Evolutionary conservation across 805 yeast species (phyloP), one percentile per base, ranked within the genome.

Genomic region (Ogataea pignaliae): DNA sequence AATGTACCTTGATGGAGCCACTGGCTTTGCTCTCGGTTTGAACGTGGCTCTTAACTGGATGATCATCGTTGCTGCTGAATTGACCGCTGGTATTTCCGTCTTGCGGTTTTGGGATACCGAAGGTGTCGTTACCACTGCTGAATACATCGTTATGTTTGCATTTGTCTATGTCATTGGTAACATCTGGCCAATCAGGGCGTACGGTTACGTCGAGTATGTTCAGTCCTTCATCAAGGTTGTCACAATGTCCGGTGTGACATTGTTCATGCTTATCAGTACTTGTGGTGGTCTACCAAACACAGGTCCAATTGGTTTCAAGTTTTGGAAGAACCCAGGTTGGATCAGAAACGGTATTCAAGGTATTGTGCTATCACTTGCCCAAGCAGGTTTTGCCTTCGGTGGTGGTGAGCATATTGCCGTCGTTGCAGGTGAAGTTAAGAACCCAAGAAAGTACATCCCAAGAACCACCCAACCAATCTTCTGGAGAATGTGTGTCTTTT

Each of bases 11-110:
- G 86, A 80, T 52, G 76, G 74, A 15, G 74, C 81, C 1, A 57
- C 77, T 21, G 78, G 79, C 3, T 81, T 81, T 56, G 77, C 86
- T 1, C 72, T 75, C 34, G 78, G 82, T 16, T 76, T 84, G 78
- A 76, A 75, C 53, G 81, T 80, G 56, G 77, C 79, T 60, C 64
- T 81, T 39, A 82, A 79, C 60, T 81, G 85, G 83, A 61, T 78
- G 51, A 69, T 76, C 36, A 83, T 79, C 44, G 70, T 81, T 42
- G 79, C 85, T 2, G 69, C 81, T 39, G 87, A 81, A 56, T 68
- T 81, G 56, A 84, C 81, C 28, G 79, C 85, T 18, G 84, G 84
- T 15, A 68, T 81, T 35, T 73, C 79, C 69, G 79, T 85, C 26
- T 71, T 81, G 45, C 65, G 73, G 49, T 81, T 67, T 60, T 81